These are phyloP conservation scores for Russula griseocarnosa DNA, from an alignment of 768 basidiomycete genomes.

Conservation along the genomic window DNA sequence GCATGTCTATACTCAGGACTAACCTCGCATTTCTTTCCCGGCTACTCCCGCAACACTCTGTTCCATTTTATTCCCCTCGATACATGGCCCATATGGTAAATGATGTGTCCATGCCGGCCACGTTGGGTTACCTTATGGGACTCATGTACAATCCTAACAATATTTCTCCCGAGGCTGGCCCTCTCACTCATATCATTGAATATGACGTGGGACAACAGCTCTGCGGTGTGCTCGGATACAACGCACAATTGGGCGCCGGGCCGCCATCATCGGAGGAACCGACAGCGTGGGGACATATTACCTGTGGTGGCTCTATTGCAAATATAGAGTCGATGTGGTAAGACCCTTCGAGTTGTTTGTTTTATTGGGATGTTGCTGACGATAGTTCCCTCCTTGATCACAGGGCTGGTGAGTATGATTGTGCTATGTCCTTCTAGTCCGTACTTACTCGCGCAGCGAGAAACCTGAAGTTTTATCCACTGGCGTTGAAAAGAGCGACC, in stretches of 20 bases:
- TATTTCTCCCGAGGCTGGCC: constrained; percentile 41
- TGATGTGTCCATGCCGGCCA: constrained; percentile 35
- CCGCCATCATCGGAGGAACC: constrained; percentile 11
- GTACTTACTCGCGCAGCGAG: constrained; percentile 36
- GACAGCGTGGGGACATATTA: constrained; percentile 43
- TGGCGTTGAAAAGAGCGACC: constrained; percentile 35
- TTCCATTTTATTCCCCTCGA: constrained; percentile 42
- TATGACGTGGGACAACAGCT: constrained; percentile 39
- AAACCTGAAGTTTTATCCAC: constrained; percentile 46
- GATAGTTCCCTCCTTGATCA: neutral
- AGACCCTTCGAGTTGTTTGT: constrained; percentile 18
- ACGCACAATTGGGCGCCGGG: constrained; percentile 15
- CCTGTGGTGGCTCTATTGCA: constrained; percentile 43
- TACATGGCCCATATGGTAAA: constrained; percentile 42
- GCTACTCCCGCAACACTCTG: constrained; percentile 34
- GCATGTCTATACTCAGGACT: constrained; percentile 29
- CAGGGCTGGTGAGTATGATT: constrained; percentile 22
- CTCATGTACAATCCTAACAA: constrained; percentile 44
- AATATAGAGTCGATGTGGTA: constrained; percentile 48
- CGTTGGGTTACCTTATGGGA: constrained; percentile 30
- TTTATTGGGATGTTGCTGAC: neutral
- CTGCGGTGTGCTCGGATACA: constrained; percentile 42
- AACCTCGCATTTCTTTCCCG: constrained; percentile 25
- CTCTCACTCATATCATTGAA: constrained; percentile 41
- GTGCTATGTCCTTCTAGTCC: neutral